Base-by-base conservation (phyloP, 2,329 filamentous ascomycete species). In the Piedraia hortae region DNA sequence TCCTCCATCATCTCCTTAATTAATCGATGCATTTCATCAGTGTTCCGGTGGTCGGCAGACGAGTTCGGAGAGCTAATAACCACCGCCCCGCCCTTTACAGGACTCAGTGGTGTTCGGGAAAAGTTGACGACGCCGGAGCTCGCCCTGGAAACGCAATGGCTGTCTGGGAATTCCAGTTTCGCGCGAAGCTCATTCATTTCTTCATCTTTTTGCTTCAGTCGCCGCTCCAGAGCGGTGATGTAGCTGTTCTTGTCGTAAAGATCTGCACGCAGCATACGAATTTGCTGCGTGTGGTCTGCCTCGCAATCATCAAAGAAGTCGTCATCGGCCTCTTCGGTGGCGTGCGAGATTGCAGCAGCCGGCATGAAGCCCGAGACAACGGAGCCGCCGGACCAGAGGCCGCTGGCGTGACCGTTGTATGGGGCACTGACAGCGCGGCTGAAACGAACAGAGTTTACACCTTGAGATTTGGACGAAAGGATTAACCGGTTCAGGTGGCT, bases 211-310 rank as follows among this genome's bases (percentile, higher is more conserved):
- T 93, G 85, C 15, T 93, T 54, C 2, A 97, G 53, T 12, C 85
- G 64, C 46, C 88, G 88, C 49, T 97, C 85, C 7, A 97, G 50
- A 0, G 85, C 93, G 13, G 72, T 61, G 34, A 93, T 93, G 44
- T 97, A 97, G 14, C 85, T 71, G 35, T 85, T 93, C 51, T 90
- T 91, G 47, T 97, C 85, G n/a, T 62, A 63, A 20, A 97, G 59
- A 43, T 97, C 85, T n/a, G 78, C 65, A 43, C 90, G 85, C 21
- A 97, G 50, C n/a, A 88, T 73, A 21, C 68, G 64, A 34, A 91
- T 78, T 40, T 91, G 85, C n/a, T 74, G 62, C 19, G 68, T 53
- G 10, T 72, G 80, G 38, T 69, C 82, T 37, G 88, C 77, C 22
- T 75, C 80, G 5, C 24, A 47, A 19, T 45, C 42, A 20, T 49